These are phyloP conservation scores for Erodium texanum DNA, from an alignment of 441 rosid genomes.

Conservation along the genomic window DNA sequence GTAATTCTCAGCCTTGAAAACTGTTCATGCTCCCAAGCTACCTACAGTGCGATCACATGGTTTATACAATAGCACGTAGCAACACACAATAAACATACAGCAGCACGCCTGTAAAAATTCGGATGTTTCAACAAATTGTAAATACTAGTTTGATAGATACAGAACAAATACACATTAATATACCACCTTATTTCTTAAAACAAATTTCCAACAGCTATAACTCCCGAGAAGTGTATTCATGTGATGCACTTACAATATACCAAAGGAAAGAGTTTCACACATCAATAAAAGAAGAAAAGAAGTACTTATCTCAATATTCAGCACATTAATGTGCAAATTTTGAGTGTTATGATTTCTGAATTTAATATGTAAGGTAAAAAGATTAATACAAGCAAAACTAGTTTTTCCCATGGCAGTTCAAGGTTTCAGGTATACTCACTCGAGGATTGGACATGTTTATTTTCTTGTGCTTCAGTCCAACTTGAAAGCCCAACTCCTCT, in stretches of 20 bases:
- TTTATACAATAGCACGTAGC: constrained; percentile 11
- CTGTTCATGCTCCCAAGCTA: constrained; percentile 99
- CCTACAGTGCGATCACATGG: constrained; percentile 48
- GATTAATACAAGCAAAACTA: background rate
- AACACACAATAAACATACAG: background rate
- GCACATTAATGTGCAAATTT: background rate
- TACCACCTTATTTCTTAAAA: background rate
- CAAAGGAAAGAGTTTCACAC: constrained; percentile 11
- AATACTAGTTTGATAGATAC: background rate
- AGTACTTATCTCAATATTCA: background rate
- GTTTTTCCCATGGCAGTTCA: background rate
- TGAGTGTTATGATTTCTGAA: background rate
- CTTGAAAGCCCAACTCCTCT: background rate
- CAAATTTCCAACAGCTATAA: background rate
- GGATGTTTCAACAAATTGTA: background rate
- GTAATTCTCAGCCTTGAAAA: constrained; percentile 91
- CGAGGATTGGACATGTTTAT: background rate
- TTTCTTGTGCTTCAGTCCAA: background rate
- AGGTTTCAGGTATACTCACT: background rate
- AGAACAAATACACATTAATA: background rate
- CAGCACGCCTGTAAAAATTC: background rate
- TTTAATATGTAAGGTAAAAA: background rate
- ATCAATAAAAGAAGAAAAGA: background rate
- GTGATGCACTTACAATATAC: background rate
- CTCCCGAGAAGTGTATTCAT: background rate